Evolutionary conservation across 768 basidiomycete genomes (phyloP).

Genomic region (Candolleomyces efflorescens): DNA sequence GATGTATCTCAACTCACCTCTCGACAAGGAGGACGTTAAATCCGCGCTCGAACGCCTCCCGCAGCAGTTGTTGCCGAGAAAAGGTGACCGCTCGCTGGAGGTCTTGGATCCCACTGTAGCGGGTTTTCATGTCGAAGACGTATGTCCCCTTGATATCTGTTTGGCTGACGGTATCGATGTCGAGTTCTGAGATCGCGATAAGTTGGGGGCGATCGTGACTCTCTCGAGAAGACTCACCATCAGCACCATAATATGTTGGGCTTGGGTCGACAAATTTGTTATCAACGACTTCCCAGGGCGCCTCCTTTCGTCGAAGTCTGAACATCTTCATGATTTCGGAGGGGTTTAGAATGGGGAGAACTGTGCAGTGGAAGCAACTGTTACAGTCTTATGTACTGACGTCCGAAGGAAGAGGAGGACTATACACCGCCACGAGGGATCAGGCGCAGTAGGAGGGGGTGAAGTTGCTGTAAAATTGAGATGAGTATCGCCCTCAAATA

Average conservation of each 20-base stretch:
- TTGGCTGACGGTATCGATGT: conserved; percentile 52
- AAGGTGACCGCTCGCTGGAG: conserved; percentile 53
- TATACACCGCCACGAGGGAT: background rate
- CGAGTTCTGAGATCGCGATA: conserved; percentile 40
- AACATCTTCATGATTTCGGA: conserved; percentile 27
- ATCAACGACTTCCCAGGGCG: conserved; percentile 77
- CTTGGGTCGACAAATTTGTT: conserved; percentile 62
- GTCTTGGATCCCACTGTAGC: conserved; percentile 37
- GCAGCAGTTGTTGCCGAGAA: conserved; percentile 59
- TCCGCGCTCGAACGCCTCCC: conserved; percentile 48
- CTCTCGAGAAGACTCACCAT: conserved; percentile 35
- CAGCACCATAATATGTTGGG: conserved; percentile 57
- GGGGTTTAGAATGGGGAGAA: conserved; percentile 7
- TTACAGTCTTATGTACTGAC: no score
- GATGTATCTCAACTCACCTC: conserved; percentile 39
- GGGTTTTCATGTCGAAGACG: conserved; percentile 46
- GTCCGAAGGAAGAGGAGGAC: no score
- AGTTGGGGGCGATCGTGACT: no score
- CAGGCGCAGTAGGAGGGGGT: background rate
- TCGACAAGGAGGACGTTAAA: conserved; percentile 65
- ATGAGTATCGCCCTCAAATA: background rate
- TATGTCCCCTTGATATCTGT: conserved; percentile 56
- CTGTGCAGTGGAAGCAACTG: conserved; percentile 10
- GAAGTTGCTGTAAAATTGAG: background rate
- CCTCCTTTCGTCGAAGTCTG: conserved; percentile 51